A percentile compares a stretch with the other conserved stretches of the same genome.
Evolutionary conservation across 108 stramenopile species (phyloP).

Genomic region (Nitzschia sp.): DNA sequence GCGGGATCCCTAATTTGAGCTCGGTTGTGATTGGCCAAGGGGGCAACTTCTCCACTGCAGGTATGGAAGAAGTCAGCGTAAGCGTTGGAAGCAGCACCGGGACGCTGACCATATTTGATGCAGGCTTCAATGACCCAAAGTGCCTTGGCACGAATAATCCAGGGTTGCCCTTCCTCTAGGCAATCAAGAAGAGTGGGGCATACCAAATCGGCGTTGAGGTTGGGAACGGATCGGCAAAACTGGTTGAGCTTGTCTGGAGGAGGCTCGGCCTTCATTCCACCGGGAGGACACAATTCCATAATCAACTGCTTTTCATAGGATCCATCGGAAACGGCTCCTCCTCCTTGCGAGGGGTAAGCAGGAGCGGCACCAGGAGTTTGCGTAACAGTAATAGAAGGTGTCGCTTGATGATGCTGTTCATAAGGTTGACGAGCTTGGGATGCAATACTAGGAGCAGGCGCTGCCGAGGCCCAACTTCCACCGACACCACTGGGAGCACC

Average conservation of each 20-base stretch:
- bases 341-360: constrained; percentile 23
- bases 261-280: constrained; percentile 92
- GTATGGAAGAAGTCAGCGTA: constrained; percentile 84
- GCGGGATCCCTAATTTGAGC: constrained; percentile 71
- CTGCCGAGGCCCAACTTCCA: constrained; percentile 54
- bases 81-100: constrained; percentile 48
- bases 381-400: constrained; percentile 32
- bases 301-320: constrained; percentile 89
- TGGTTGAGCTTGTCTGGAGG: constrained; percentile 80
- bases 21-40: constrained; percentile 63
- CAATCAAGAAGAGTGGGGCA: constrained; percentile 84
- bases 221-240: constrained; percentile 69
- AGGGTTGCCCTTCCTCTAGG: constrained; percentile 86
- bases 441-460: constrained; percentile 17
- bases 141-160: constrained; percentile 89
- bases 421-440: constrained; percentile 22
- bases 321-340: constrained; percentile 64
- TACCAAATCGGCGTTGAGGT: constrained; percentile 83
- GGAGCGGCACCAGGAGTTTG: constrained; percentile 11
- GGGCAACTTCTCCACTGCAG: constrained; percentile 72
- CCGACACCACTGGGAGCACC: constrained; percentile 51
- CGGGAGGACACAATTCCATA: constrained; percentile 89
- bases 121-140: constrained; percentile 82
- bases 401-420: constrained; percentile 30
- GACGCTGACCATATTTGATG: constrained; percentile 42